Percentiles rank a stretch among this genome's conserved stretches.
Conservation (phyloP, 2,329 filamentous ascomycete species). For the Paracoccidioides brasiliensis region DNA sequence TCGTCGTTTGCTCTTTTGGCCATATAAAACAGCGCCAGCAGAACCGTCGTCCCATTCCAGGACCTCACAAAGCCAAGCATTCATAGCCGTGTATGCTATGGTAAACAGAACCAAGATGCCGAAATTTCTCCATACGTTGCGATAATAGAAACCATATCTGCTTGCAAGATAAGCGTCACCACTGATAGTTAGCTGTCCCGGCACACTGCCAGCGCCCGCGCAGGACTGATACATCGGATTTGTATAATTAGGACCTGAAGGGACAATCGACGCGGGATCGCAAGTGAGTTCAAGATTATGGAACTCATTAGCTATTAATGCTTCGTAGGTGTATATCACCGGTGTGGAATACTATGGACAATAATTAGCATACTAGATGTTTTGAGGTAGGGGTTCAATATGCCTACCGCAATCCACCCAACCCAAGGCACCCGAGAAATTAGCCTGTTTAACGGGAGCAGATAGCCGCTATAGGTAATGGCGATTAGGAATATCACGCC, state of each 20-base stretch:
- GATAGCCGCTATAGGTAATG: slow-evolving; percentile 49
- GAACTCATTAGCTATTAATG: slow-evolving; percentile 51
- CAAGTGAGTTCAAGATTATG: slow-evolving; percentile 42
- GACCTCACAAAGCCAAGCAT: slow-evolving; percentile 52
- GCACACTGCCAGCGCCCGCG: slow-evolving; percentile 39
- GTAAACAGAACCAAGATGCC: slow-evolving; percentile 61
- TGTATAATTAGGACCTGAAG: slow-evolving; percentile 38
- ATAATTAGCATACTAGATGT: background rate
- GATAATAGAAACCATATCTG: slow-evolving; percentile 38
- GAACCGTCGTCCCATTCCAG: slow-evolving; percentile 47
- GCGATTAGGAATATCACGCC: slow-evolving; percentile 46
- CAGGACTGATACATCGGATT: slow-evolving; percentile 45
- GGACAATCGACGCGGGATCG: slow-evolving; percentile 41
- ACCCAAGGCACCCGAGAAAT: slow-evolving; percentile 47
- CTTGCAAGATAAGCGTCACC: slow-evolving; percentile 42
- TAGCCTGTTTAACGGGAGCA: slow-evolving; percentile 46
- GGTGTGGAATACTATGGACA: slow-evolving; percentile 33
- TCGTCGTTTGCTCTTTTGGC: slow-evolving; percentile 32
- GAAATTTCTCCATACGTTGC: slow-evolving; percentile 56
- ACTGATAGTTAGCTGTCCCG: slow-evolving; percentile 37
- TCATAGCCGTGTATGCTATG: slow-evolving; percentile 55
- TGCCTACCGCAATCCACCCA: slow-evolving; percentile 38
- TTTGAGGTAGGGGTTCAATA: background rate
- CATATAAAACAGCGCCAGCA: slow-evolving; percentile 53
- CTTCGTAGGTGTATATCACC: slow-evolving; percentile 47